A percentile compares a stretch with the other conserved stretches of the same genome.
These are phyloP conservation scores for Suhomyces wounanorum DNA, from an alignment of 1,139 yeast genomes.

Conservation along the genomic window DNA sequence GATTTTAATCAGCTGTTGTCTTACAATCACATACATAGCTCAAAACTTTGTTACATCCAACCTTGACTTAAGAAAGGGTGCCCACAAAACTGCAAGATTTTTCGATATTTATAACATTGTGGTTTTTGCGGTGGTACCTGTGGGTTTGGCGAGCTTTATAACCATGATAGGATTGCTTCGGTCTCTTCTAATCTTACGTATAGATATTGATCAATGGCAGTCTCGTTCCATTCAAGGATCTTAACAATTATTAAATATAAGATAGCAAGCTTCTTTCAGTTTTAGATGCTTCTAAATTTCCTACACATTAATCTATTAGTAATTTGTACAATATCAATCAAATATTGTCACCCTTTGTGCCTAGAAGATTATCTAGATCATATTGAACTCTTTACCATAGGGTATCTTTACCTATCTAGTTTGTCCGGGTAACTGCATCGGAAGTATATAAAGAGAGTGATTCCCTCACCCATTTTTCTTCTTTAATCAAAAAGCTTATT, in stretches of 20 bases:
- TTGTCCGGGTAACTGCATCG: slow-evolving; percentile 13
- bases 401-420: background rate
- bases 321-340: no score
- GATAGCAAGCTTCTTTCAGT: no score
- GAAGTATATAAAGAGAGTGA: slow-evolving; percentile 11
- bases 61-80: slow-evolving; percentile 51
- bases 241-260: background rate
- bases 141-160: slow-evolving; percentile 89
- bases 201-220: slow-evolving; percentile 56
- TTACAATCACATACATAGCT: slow-evolving; percentile 79
- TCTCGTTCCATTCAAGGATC: background rate
- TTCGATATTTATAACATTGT: slow-evolving; percentile 82
- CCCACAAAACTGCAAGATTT: slow-evolving; percentile 53
- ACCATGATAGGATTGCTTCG: slow-evolving; percentile 86
- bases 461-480: slow-evolving; percentile 22
- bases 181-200: slow-evolving; percentile 69
- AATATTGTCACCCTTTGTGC: no score
- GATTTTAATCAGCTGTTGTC: slow-evolving; percentile 83
- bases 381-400: background rate
- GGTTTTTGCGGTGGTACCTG: slow-evolving; percentile 96
- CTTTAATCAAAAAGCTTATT: slow-evolving; percentile 58
- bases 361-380: no score
- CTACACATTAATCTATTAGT: no score
- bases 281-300: no score
- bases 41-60: slow-evolving; percentile 92